Conservation (phyloP, 352 stramenopile species). For the Phytophthora tubulina region DNA sequence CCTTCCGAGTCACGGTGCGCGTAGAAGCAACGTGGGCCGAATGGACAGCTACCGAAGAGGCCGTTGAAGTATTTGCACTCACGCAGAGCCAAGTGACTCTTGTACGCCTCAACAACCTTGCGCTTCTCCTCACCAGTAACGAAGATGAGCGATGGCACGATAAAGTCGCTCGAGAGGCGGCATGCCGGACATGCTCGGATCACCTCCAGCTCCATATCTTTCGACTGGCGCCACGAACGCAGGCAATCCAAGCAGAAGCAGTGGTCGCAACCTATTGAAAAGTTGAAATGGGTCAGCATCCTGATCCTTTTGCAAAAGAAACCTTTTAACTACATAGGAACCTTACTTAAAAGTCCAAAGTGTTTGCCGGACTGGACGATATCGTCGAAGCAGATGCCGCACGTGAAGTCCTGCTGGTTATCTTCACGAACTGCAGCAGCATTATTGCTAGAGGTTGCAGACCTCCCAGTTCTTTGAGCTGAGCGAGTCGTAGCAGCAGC, state of each 20-base stretch:
- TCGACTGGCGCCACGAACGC: slow-evolving; percentile 74
- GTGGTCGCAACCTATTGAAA: slow-evolving; percentile 61
- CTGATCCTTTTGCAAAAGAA: background rate
- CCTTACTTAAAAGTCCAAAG: slow-evolving; percentile 81
- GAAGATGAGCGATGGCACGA: slow-evolving; percentile 84
- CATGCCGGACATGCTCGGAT: slow-evolving; percentile 76
- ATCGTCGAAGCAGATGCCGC: slow-evolving; percentile 87
- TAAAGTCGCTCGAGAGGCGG: slow-evolving; percentile 74
- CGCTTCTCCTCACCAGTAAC: slow-evolving; percentile 69
- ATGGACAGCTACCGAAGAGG: slow-evolving; percentile 71
- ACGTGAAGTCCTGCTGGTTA: slow-evolving; percentile 67
- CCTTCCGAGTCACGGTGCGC: slow-evolving; percentile 69
- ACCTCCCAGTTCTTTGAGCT: background rate
- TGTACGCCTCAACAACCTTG: slow-evolving; percentile 73
- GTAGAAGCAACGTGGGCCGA: slow-evolving; percentile 82
- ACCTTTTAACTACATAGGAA: background rate
- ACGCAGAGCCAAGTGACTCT: slow-evolving; percentile 74
- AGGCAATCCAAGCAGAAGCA: slow-evolving; percentile 85
- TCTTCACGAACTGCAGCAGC: slow-evolving; percentile 5
- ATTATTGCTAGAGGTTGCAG: slow-evolving; percentile 5
- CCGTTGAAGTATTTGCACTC: slow-evolving; percentile 89
- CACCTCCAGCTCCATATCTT: slow-evolving; percentile 78
- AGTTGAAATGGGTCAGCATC: background rate
- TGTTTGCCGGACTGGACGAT: slow-evolving; percentile 81
- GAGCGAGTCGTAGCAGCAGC: slow-evolving; percentile 3